Evolutionary conservation across 345 rosid species (phyloP).

Genomic region (Lagerstroemia speciosa): DNA sequence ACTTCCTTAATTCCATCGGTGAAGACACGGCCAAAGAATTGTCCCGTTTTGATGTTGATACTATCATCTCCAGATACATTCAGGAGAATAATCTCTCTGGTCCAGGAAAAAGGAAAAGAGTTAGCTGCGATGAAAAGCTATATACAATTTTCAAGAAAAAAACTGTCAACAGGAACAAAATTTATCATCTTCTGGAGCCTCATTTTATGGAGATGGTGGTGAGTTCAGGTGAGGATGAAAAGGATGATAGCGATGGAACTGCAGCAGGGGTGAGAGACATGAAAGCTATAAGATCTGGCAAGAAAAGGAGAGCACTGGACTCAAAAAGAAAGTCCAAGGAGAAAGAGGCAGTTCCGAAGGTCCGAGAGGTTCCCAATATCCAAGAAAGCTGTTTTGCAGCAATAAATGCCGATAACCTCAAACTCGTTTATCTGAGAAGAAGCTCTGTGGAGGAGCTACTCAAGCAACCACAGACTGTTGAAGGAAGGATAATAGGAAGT

Average conservation of each 20-base stretch:
- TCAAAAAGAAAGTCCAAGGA: constrained; percentile 10
- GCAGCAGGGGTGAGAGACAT: not conserved
- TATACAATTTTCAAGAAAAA: constrained; percentile 34
- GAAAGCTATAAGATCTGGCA: constrained; percentile 3
- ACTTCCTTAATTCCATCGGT: constrained; percentile 35
- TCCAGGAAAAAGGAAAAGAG: constrained; percentile 26
- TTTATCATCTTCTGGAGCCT: constrained; percentile 21
- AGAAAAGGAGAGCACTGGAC: constrained; percentile 11
- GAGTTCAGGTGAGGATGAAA: constrained; percentile 20
- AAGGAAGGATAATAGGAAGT: constrained; percentile 38
- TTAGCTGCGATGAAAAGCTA: constrained; percentile 37
- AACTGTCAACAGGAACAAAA: constrained; percentile 20
- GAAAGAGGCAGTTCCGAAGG: constrained; percentile 15
- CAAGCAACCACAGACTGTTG: constrained; percentile 33
- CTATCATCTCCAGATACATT: constrained; percentile 27
- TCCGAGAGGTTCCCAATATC: constrained; percentile 6
- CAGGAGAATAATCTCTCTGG: constrained; percentile 27
- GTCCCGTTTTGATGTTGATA: constrained; percentile 25
- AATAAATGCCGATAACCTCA: constrained; percentile 32
- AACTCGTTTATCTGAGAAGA: constrained; percentile 38
- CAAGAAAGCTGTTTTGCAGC: constrained; percentile 31
- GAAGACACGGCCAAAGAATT: constrained; percentile 24
- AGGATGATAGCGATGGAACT: not conserved
- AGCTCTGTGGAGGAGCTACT: constrained; percentile 37
- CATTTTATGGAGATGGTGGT: constrained; percentile 33